Conservation (phyloP, 352 stramenopile genomes). For the Phytophthora colocasiae region DNA sequence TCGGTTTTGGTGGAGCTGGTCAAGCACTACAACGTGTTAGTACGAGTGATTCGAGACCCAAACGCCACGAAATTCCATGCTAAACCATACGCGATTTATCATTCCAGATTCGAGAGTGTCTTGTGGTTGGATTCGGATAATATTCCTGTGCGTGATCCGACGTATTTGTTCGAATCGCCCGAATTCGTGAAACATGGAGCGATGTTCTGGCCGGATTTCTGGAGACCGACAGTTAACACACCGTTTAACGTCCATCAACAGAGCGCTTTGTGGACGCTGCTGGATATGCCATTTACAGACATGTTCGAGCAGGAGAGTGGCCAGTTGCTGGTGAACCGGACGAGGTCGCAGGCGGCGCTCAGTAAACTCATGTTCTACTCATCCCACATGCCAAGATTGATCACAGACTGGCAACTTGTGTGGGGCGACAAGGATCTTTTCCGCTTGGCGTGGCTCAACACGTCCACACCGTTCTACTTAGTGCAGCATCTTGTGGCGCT, state of each 20-base stretch:
- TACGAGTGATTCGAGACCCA: constrained; percentile 68
- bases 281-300: constrained; percentile 86
- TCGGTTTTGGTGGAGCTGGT: constrained; percentile 67
- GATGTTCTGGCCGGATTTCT: constrained; percentile 90
- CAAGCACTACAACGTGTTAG: constrained; percentile 56
- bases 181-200: constrained; percentile 71
- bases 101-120: constrained; percentile 78
- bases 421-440: constrained; percentile 80
- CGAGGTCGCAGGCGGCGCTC: constrained; percentile 44
- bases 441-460: constrained; percentile 82
- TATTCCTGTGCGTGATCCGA: constrained; percentile 76
- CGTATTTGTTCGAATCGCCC: constrained; percentile 76
- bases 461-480: constrained; percentile 71
- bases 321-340: constrained; percentile 75
- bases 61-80: constrained; percentile 73
- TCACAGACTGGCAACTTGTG: constrained; percentile 74
- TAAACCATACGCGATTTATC: constrained; percentile 84
- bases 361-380: constrained; percentile 87
- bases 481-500: constrained; percentile 65
- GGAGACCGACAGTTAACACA: constrained; percentile 62
- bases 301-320: constrained; percentile 90
- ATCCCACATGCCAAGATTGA: constrained; percentile 56
- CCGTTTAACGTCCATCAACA: constrained; percentile 82
- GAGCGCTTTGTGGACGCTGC: constrained; percentile 68
- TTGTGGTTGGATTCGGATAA: constrained; percentile 88